Evolutionary conservation across 1,284 basidiomycete genomes (phyloP), one percentile per base, ranked within the genome.

Genomic region (Inonotus obliquus): DNA sequence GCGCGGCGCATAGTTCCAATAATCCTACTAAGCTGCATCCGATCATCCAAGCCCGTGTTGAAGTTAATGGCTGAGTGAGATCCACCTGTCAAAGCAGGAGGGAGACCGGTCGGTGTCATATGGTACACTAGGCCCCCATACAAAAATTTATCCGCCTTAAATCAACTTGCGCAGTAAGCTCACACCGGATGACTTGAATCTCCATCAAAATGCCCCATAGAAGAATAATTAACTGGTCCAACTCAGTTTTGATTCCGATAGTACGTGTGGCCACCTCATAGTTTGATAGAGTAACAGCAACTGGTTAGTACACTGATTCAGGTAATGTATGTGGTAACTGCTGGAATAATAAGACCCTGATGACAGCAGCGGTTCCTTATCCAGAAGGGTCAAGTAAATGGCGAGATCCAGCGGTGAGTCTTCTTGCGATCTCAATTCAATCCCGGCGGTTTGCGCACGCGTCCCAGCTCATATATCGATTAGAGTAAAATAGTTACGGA

Each of bases 401-500:
- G 51, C 51, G 51, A 52, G 51, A 52, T 52, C 29, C 32, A 49
- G 48, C 11, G 14, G 1, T 49, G 23, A 19, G 41, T 49, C 17
- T 27, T 27, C 10, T 7, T 52, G 51, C 27, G 51, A 52, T 52
- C 51, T 52, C 51, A 52, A 52, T 52, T 52, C 51, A 52, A 32
- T 11, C 23, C 23, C 23, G 21, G 48, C 48, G 21, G 51, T 14
- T 17, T 37, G 51, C 51, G 19, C 51, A 52, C 51, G 51, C 27
- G 29, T 35, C 32, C 51, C 51, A 35, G n/a, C 1, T 27, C 27
- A 52, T 17, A 35, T 52, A 52, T 35, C 32, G 51, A 29, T 17
- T 35, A 52, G 51, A n/a, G n/a, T n/a, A n/a, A 11, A 52, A 52
- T 17, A 32, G n/a, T 52, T 52, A 52, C 51, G 51, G 51, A 52